Evolutionary conservation across 176 grass and related monocot species (phyloP).

Genomic region (Aegilops sharonensis): DNA sequence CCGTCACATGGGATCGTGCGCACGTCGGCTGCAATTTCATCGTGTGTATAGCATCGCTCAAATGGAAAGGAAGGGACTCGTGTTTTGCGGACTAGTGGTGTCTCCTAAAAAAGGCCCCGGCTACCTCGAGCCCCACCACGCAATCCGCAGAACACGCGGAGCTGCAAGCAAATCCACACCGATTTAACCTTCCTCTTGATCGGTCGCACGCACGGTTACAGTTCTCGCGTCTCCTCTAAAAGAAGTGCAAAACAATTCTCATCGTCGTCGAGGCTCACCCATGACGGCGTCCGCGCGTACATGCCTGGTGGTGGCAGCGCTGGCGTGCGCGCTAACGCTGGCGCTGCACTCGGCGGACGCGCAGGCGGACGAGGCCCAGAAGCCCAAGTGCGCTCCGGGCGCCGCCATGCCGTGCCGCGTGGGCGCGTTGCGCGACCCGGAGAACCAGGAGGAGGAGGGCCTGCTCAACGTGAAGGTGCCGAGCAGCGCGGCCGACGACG

Average conservation of each 20-base stretch:
- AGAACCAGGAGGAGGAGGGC: constrained; percentile 65
- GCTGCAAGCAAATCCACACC: neutral
- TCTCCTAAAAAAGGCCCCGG: neutral
- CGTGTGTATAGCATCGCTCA: too few species aligned
- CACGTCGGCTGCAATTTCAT: too few species aligned
- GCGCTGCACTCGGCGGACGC: neutral
- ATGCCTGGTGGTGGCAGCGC: constrained; percentile 24
- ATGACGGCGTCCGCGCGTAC: constrained; percentile 40
- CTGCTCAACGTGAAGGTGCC: constrained; percentile 22
- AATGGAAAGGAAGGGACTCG: neutral
- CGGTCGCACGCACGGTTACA: neutral
- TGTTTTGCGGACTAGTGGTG: neutral
- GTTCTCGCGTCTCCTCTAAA: neutral
- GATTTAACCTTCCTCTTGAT: neutral
- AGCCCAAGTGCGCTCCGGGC: constrained; percentile 35
- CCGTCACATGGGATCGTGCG: too few species aligned
- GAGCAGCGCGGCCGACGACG: constrained; percentile 16
- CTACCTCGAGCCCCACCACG: neutral
- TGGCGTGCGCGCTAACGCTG: constrained; percentile 33
- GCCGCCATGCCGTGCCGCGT: constrained; percentile 46
- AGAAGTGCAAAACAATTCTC: neutral
- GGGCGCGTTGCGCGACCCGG: constrained; percentile 43
- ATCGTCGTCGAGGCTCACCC: neutral
- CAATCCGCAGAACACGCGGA: neutral
- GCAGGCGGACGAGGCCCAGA: neutral